Evolutionary conservation across 192 early-diverging fungal genomes (phyloP), one percentile per base, ranked within the genome.

Genomic region (Coemansia sp.): DNA sequence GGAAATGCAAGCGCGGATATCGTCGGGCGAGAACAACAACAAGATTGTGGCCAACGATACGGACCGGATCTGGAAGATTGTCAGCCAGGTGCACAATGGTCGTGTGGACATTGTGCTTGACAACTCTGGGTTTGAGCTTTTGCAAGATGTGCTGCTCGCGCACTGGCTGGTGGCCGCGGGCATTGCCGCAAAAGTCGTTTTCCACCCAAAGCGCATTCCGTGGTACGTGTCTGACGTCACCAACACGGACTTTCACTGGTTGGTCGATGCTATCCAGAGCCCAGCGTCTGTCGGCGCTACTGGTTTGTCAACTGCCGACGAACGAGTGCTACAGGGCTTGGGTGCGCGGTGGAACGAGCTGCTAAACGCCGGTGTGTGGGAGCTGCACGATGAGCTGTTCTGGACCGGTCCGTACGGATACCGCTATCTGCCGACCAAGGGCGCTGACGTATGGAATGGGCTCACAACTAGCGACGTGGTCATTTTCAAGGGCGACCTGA

Each of bases 211-310:
- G 70, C 69, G 77, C 14, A 87, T 94, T 56, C 95, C 95, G 21
- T 98, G 97, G 97, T 98, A 95, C 63, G 97, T 98, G 22, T 93
- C 92, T 0, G 97, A 98, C 67, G 91, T 91, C n/a, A 92, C 91
- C 25, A 81, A 82, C 2, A 60, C 65, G 2, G 97, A 98, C 63
- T 90, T 98, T 49, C 78, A 90, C 36, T 90, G 87, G 82, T 71
- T 91, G 23, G 61, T 78, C 22, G 11, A 58, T 21, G 59, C 38
- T 20, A 81, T 47, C 14, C 54, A 64, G 56, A 53, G 66, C 10
- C 73, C 74, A 1, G 44, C 59, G 44, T 34, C 61, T 11, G 66
- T 58, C 46, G 57, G 57, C 17, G 71, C 62, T 23, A 67, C 69
- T 51, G 71, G 67, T 2, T 44, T 63, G 23, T 49, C 69, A 0